A percentile compares a stretch with the other conserved stretches of the same genome.
phyloP scores from a whole-genome alignment of 2,329 filamentous ascomycete species.

The Penicillium expansum region DNA sequence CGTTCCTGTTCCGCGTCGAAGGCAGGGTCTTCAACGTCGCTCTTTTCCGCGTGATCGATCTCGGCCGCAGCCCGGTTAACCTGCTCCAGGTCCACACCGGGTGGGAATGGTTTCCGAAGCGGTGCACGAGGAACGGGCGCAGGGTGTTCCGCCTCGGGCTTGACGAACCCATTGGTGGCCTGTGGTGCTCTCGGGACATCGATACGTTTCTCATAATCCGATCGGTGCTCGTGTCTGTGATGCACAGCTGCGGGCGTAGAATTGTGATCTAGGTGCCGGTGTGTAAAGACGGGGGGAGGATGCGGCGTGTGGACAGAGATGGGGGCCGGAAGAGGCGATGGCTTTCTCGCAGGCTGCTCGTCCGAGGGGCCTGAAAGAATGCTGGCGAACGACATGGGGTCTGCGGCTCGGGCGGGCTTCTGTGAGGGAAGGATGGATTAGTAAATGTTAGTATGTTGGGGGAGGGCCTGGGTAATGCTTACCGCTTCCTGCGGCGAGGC shows the following conservation, averaged over 20 bases:
- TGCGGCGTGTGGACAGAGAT: conserved; percentile 18
- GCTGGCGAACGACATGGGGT: conserved; percentile 95
- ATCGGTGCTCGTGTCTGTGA: conserved; percentile 32
- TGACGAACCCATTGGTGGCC: conserved; percentile 17
- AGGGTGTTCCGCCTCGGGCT: conserved; percentile 9
- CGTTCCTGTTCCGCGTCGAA: conserved; percentile 53
- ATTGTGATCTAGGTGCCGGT: conserved; percentile 22
- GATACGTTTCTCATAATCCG: conserved; percentile 25
- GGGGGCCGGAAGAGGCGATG: conserved; percentile 43
- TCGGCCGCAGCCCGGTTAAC: conserved; percentile 64
- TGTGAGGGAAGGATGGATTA: conserved; percentile 37
- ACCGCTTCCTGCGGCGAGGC: conserved; percentile 43
- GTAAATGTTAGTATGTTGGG: conserved; percentile 6
- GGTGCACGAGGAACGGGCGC: conserved; percentile 7
- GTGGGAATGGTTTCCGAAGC: conserved; percentile 18
- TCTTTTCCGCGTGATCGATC: conserved; percentile 57
- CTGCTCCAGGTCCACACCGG: conserved; percentile 56
- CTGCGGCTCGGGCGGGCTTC: conserved; percentile 70
- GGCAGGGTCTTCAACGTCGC: conserved; percentile 55
- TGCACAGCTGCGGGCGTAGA: conserved; percentile 26
- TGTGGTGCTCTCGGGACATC: conserved; percentile 6
- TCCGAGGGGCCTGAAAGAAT: conserved; percentile 81
- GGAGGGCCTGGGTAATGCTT: conserved; percentile 18
- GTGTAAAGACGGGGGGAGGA: conserved; percentile 12
- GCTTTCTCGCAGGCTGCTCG: conserved; percentile 50